Evolutionary conservation across 2,329 filamentous ascomycete species (phyloP).

Genomic region (Septoria petroselini): DNA sequence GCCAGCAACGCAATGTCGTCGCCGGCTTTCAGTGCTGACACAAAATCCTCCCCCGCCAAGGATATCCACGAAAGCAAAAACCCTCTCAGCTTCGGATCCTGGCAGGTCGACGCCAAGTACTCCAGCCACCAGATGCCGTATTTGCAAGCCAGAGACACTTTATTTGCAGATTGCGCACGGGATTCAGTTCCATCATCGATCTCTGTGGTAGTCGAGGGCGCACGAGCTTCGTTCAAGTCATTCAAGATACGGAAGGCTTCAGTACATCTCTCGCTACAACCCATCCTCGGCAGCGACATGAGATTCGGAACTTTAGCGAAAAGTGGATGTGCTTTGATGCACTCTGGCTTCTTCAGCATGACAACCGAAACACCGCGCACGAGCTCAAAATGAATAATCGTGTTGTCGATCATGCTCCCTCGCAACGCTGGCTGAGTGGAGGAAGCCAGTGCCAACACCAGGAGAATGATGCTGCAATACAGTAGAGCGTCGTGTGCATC

Average conservation of each 20-base stretch:
- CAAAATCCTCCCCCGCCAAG: constrained; percentile 15
- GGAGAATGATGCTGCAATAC: constrained; percentile 17
- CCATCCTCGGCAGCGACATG: constrained; percentile 6
- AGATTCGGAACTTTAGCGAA: constrained; percentile 16
- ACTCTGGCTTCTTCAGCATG: constrained; percentile 18
- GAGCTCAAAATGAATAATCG: constrained; percentile 17
- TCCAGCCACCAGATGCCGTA: constrained; percentile 16
- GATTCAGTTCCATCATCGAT: not conserved
- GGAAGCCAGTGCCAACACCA: constrained; percentile 20
- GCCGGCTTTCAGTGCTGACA: constrained; percentile 14
- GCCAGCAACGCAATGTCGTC: constrained; percentile 16
- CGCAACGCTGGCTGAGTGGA: constrained; percentile 13
- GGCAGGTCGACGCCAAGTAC: constrained; percentile 14
- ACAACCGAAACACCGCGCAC: constrained; percentile 15
- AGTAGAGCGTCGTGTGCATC: constrained; percentile 19
- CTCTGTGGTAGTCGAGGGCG: not conserved
- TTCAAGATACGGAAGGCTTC: constrained; percentile 2
- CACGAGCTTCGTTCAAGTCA: constrained; percentile 11
- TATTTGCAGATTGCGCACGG: not conserved
- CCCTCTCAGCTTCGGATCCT: constrained; percentile 6
- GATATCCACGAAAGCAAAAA: constrained; percentile 17
- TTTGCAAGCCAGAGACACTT: constrained; percentile 15
- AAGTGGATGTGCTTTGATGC: constrained; percentile 6
- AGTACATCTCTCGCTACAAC: not conserved
- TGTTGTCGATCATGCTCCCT: constrained; percentile 18